Base-by-base conservation (phyloP, 2,329 filamentous ascomycete species). In the Incumbomyces delicatus region DNA sequence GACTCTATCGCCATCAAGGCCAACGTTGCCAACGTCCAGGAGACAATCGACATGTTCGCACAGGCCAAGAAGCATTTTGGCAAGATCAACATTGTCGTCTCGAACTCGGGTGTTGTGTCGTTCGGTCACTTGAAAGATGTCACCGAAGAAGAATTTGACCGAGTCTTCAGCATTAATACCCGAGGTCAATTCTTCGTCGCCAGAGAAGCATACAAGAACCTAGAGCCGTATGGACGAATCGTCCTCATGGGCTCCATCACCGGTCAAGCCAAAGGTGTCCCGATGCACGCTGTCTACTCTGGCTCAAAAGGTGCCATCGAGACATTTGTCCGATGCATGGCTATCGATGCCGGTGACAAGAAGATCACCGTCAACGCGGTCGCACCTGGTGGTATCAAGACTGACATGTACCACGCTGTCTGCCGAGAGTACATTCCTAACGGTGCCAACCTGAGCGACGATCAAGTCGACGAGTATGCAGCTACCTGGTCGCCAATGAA, bases 161-260 rank as follows among this genome's bases (percentile, higher is more conserved):
- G 81, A 51, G 80, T 84, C 54, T 83, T 85, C 70, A 72, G 70
- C 67, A 66, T 84, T 61, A 85, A 85, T 66, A 75, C 80, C 6
- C 70, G 79, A 7, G 81, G 80, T 39, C 81, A 87, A 66, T 87
- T 87, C 72, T 87, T 87, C 63, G 82, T 87, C 44, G 83, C 82
- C 16, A 81, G 86, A 67, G 79, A 84, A 48, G 84, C 78, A 6
- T 83, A 83, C 65, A 81, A 81, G 67, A 71, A 85, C 66, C 75
- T 85, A 53, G 74, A 81, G 60, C 71, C 76, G 37, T 80, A 83
- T 48, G 85, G 85, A 29, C 74, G 84, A 38, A 76, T 89, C 56
- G 82, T 88, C 64, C 71, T 88, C 54, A 87, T 85, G 78, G 54
- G 53, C 37, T 82, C 76, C 49, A 86, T 86, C 63, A 82, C 81